Evolutionary conservation across 495 filamentous ascomycete species (phyloP), one percentile per base, ranked within the genome.

Genomic region (Trichoderma asperelloides): DNA sequence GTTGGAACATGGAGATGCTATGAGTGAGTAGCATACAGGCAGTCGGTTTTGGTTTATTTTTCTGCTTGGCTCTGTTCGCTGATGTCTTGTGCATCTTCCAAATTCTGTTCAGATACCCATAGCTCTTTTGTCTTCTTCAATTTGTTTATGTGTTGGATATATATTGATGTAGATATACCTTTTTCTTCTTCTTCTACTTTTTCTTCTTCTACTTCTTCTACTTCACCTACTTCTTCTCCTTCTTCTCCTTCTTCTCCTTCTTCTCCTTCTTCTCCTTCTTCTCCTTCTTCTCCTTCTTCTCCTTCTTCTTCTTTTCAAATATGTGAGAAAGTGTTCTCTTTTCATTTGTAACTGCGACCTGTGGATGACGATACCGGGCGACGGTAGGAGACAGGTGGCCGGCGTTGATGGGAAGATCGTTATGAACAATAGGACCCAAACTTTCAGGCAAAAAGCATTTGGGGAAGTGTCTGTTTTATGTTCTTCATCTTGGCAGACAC

Each of bases 81-180:
- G 25, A 33, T 30, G 23, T 15, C 27, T 60, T 12, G 55, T 25
- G 1, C 55, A 30, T 51, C 55, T 3, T 60, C 21, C 25, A 30
- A 60, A 13, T 15, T 60, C 55, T 18, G 55, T 60, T 60, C 55
- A 60, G 55, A 60, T 60, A 60, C 55, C 55, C 55, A 11, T 60
- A 55, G n/a, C 21, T 23, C 18, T 55, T 25, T 21, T 55, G n/a
- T 21, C n/a, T 11, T 16, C 4, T 21, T 27, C 11, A 45, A 9
- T 55, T 25, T 9, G 49, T 55, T 16, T 18, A n/a, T 55, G 49
- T 25, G n/a, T 5, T 55, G 49, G 49, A 55, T 1, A 55, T 55
- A 25, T 21, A 4, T 25, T 45, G 12, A n/a, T 55, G 21, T 55
- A 11, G 49, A 6, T 55, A 21, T 25, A 55, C 16, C 18, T 23